Evolutionary conservation across 805 yeast species (phyloP).

Genomic region (Suhomyces prunicola): DNA sequence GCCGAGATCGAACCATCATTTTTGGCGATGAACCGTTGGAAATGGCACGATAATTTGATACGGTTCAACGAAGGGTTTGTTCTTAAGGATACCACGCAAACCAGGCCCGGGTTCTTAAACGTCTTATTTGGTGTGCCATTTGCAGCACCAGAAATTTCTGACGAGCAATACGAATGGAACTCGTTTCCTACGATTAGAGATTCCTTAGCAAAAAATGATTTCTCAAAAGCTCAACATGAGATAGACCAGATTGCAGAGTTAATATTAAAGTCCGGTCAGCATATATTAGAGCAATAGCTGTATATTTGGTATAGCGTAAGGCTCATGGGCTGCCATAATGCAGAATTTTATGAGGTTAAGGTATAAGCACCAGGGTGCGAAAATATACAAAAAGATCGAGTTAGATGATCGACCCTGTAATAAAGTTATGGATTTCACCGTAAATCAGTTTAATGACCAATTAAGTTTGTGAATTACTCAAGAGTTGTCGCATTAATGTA

Average conservation of each 20-base stretch:
- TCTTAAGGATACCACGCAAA: conserved; percentile 39
- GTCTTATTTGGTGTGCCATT: conserved; percentile 66
- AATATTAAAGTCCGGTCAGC: conserved; percentile 11
- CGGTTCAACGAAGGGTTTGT: conserved; percentile 54
- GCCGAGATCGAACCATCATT: conserved; percentile 70
- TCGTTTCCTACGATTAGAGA: conserved; percentile 79
- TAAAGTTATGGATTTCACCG: background rate
- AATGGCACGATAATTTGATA: conserved; percentile 71
- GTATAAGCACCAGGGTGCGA: background rate
- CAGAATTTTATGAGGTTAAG: background rate
- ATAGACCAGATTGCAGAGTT: conserved; percentile 39
- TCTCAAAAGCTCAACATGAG: conserved; percentile 53
- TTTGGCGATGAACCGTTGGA: conserved; percentile 69
- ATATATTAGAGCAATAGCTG: conserved; percentile 6
- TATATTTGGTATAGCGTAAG: background rate
- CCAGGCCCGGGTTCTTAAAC: conserved; percentile 66
- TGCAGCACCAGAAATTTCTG: conserved; percentile 44
- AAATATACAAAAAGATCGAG: background rate
- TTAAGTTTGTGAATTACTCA: background rate
- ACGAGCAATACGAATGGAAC: conserved; percentile 47
- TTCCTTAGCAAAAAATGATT: conserved; percentile 48
- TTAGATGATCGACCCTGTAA: too few species aligned
- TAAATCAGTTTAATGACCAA: too few species aligned
- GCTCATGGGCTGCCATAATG: background rate
- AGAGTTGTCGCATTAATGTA: too few species aligned